These are phyloP conservation scores for Erodium chrysanthum DNA, from an alignment of 441 rosid genomes.

Conservation along the genomic window DNA sequence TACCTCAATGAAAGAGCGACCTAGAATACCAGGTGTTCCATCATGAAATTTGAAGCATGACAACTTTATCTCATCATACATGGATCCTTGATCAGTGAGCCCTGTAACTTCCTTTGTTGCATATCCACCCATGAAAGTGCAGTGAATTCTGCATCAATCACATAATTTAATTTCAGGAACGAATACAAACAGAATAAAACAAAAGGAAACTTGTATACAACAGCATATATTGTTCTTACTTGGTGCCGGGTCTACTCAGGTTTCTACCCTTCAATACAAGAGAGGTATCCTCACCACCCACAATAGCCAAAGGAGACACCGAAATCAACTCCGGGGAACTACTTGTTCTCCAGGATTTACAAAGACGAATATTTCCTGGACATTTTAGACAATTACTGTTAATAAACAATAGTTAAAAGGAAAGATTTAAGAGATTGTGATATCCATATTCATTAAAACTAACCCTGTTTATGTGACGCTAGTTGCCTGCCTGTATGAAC, in stretches of 20 bases:
- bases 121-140: conserved; percentile 55
- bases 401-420: conserved; percentile 7
- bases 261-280: conserved; percentile 65
- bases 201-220: conserved; percentile 6
- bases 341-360: conserved; percentile 73
- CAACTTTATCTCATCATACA: conserved; percentile 47
- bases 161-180: conserved; percentile 5
- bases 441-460: conserved; percentile 17
- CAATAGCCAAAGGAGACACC: conserved; percentile 73
- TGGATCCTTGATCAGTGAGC: conserved; percentile 25
- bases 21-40: conserved; percentile 28
- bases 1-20: conserved; percentile 89
- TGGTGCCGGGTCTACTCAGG: conserved; percentile 54
- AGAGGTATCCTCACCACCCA: conserved; percentile 54
- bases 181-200: conserved; percentile 3
- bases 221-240: conserved; percentile 30
- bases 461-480: conserved; percentile 68
- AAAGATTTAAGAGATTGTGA: background rate
- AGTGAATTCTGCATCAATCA: conserved; percentile 47
- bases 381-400: conserved; percentile 2
- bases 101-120: conserved; percentile 38
- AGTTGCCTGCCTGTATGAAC: conserved; percentile 51
- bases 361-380: conserved; percentile 55
- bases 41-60: conserved; percentile 38
- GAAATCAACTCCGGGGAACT: conserved; percentile 70